Evolutionary conservation across 352 stramenopile species (phyloP).

Genomic region (Pythium myriotylum): DNA sequence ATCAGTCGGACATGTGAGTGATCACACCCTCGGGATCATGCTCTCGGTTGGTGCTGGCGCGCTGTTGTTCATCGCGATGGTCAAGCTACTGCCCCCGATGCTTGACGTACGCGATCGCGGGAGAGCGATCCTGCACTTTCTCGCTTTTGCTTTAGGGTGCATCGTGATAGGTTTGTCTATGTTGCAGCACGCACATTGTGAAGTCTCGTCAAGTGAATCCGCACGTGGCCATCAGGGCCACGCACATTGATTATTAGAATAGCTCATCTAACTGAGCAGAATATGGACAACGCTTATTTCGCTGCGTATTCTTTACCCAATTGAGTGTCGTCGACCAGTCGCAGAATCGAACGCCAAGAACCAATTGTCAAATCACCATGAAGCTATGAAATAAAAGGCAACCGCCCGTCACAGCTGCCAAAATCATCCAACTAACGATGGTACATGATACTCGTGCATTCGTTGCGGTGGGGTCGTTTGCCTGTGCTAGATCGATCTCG

Average conservation of each 20-base stretch:
- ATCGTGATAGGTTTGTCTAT: constrained; percentile 12
- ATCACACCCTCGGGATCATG: constrained; percentile 32
- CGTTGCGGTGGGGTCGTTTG: too few species aligned
- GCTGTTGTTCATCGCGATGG: constrained; percentile 29
- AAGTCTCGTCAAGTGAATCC: not conserved
- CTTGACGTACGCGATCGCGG: constrained; percentile 11
- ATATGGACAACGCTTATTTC: too few species aligned
- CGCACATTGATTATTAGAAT: not conserved
- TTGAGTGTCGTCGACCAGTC: too few species aligned
- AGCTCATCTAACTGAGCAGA: too few species aligned
- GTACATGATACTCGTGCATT: too few species aligned
- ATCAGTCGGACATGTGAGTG: constrained; percentile 25
- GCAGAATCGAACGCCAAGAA: too few species aligned
- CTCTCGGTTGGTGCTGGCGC: constrained; percentile 26
- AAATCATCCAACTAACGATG: too few species aligned
- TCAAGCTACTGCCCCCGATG: constrained; percentile 28
- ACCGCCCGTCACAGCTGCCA: too few species aligned
- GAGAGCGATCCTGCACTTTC: constrained; percentile 9
- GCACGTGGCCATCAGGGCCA: not conserved
- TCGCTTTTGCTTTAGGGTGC: constrained; percentile 15
- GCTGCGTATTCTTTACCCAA: not conserved
- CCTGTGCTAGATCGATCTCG: too few species aligned
- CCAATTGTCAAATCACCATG: too few species aligned
- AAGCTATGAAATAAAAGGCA: too few species aligned
- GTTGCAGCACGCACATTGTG: constrained; percentile 18